Conservation (phyloP, 2,329 filamentous ascomycete species). For the Clarireedia paspali region DNA sequence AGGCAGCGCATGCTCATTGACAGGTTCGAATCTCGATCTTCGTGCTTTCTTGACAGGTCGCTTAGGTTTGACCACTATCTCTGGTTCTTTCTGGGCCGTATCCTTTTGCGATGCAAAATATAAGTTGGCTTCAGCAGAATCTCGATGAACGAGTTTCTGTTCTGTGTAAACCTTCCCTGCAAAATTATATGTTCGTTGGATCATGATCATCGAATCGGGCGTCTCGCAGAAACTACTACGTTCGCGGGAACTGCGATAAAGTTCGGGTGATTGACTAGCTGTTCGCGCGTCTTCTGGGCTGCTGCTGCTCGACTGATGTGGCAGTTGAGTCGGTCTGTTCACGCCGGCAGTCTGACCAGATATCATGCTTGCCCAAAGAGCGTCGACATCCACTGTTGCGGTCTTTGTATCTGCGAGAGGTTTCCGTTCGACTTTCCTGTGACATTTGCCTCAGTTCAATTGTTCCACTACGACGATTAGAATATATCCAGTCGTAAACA, state of each 20-base stretch:
- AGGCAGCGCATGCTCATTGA: constrained; percentile 14
- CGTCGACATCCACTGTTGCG: constrained; percentile 63
- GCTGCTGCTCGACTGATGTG: constrained; percentile 1
- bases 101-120: constrained; percentile 45
- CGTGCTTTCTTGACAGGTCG: constrained; percentile 30
- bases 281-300: neutral
- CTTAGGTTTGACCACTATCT: constrained; percentile 21
- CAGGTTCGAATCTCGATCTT: constrained; percentile 55
- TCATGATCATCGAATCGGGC: constrained; percentile 42
- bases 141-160: constrained; percentile 58
- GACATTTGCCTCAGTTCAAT: constrained; percentile 1
- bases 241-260: constrained; percentile 11
- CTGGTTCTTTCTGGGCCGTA: neutral
- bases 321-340: neutral
- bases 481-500: constrained; percentile 17
- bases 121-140: constrained; percentile 58
- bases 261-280: neutral
- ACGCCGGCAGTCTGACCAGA: constrained; percentile 27
- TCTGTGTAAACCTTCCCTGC: constrained; percentile 66
- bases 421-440: constrained; percentile 24
- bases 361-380: constrained; percentile 61
- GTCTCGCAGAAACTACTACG: constrained; percentile 21
- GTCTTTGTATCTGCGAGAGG: constrained; percentile 19
- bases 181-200: constrained; percentile 68
- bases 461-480: neutral